Base-by-base conservation (phyloP, 2,329 filamentous ascomycete genomes). In the Furcasterigmium furcatum region DNA sequence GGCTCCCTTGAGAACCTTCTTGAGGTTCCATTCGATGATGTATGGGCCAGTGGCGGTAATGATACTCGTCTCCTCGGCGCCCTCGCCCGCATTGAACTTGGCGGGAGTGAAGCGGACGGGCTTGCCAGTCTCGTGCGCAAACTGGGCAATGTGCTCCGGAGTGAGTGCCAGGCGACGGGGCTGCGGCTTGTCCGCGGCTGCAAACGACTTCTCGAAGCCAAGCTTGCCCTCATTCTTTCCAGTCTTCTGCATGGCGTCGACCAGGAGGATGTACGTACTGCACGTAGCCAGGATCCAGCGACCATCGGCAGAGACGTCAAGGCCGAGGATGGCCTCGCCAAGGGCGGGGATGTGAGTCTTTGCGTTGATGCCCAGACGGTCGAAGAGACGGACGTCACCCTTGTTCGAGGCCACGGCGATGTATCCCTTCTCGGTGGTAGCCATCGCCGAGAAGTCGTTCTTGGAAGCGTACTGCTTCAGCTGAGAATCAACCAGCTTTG, bases 151-250 rank as follows among this genome's bases (percentile, higher is more conserved):
- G 64, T 99, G 94, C 49, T 88, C 84, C 1, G 94, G 94, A 7
- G 87, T 91, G 30, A 99, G 78, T 12, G 86, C 90, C 10, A 99
- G 82, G 55, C 94, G 90, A 45, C 90, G 87, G 29, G 94, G 94
- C 58, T 95, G 90, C 2, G 94, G 94, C 67, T 99, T 99, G 18
- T 85, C 80, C 62, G 96, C 91, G 54, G 95, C 95, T 4, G 88
- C 84, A 59, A 99, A 99, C 0, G 89, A 76, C 64, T 88, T 91
- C 68, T 99, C 91, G 61, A 99, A 99, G 2, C 94, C 94, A n/a
- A 99, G 84, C 68, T 96, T 96, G 61, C 94, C 94, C 61, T 94
- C 90, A 54, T 97, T 95, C 76, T 96, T 97, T 64, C 94, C 94
- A 1, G 85, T 80, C 61, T 94, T 91, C 61, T 99, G 94, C 56